Evolutionary conservation across 495 filamentous ascomycete species (phyloP).

Genomic region (Aspergillus panamensis): DNA sequence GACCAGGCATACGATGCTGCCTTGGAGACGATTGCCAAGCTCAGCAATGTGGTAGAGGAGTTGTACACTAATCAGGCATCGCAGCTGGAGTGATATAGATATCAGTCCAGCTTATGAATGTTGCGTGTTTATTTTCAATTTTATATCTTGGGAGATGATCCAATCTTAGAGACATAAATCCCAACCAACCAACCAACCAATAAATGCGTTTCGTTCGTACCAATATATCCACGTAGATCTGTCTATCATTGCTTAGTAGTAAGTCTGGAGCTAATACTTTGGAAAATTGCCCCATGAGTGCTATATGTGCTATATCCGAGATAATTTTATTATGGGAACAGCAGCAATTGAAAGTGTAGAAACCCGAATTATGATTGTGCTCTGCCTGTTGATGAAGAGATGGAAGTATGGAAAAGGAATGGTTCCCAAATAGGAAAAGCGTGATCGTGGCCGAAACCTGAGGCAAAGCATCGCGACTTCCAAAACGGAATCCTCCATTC

Average conservation of each 20-base stretch:
- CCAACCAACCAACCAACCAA: not conserved
- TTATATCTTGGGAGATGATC: slow-evolving; percentile 19
- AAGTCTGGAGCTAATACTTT: too few species aligned
- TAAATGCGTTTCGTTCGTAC: not conserved
- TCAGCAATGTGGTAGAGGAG: slow-evolving; percentile 96
- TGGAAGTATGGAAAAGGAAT: not conserved
- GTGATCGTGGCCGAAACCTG: slow-evolving; percentile 25
- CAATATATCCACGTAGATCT: not conserved
- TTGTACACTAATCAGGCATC: slow-evolving; percentile 97
- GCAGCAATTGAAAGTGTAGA: too few species aligned
- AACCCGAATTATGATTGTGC: not conserved
- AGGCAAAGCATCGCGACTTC: slow-evolving; percentile 38
- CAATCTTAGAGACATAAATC: slow-evolving; percentile 26
- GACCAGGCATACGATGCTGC: slow-evolving; percentile 94
- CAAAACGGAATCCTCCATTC: slow-evolving; percentile 1
- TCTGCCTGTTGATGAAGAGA: not conserved
- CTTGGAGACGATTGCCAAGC: slow-evolving; percentile 90
- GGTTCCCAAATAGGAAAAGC: slow-evolving; percentile 39
- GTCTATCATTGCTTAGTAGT: too few species aligned
- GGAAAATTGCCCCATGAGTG: too few species aligned
- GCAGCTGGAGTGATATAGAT: slow-evolving; percentile 70
- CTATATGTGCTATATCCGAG: too few species aligned
- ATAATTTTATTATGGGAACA: too few species aligned
- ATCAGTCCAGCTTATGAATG: not conserved
- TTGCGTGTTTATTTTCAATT: slow-evolving; percentile 14